Conservation (phyloP, 148 eudicot genomes). For the Fagopyrum homotropicum region DNA sequence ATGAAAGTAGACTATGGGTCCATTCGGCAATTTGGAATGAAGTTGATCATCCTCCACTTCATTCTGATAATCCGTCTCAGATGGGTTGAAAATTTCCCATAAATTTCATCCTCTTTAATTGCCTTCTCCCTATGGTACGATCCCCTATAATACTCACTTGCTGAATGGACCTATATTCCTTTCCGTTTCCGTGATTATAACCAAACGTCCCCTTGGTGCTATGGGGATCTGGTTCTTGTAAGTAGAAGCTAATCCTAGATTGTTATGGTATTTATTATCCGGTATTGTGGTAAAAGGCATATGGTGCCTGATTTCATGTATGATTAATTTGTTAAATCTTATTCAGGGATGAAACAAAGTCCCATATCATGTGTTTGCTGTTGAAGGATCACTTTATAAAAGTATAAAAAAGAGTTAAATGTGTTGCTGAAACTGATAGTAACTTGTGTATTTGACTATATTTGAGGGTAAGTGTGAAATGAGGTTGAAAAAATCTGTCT, state of each 20-base stretch:
- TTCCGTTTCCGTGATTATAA: too few species aligned
- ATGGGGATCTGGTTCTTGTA: not conserved
- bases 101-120: too few species aligned
- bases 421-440: constrained; percentile 1
- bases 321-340: not conserved
- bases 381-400: not conserved
- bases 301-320: not conserved
- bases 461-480: not conserved
- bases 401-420: not conserved
- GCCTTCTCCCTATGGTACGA: too few species aligned
- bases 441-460: not conserved
- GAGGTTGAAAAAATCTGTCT: not conserved
- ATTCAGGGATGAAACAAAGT: not conserved
- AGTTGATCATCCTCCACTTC: too few species aligned
- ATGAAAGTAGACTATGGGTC: too few species aligned
- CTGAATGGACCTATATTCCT: too few species aligned
- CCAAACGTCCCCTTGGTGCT: not conserved
- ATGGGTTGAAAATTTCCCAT: too few species aligned
- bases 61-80: too few species aligned
- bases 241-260: constrained; percentile 4
- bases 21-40: too few species aligned
- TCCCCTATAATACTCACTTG: too few species aligned
- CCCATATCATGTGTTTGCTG: not conserved
- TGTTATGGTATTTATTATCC: not conserved
- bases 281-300: not conserved